Evolutionary conservation across 768 basidiomycete species (phyloP).

Genomic region (Termitomyces sp.): DNA sequence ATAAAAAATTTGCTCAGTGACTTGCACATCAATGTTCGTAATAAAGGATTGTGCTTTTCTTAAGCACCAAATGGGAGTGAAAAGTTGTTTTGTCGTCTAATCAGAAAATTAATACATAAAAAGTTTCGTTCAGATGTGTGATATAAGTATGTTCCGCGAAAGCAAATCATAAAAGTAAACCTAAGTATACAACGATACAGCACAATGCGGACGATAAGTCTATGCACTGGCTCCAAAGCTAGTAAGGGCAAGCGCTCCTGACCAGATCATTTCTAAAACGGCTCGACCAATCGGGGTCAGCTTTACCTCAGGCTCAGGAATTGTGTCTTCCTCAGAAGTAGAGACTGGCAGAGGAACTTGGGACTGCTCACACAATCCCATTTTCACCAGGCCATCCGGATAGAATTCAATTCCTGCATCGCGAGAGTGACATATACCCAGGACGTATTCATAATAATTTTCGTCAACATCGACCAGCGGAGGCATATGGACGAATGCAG

Average conservation of each 20-base stretch:
- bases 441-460: slow-evolving; percentile 37
- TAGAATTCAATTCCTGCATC: slow-evolving; percentile 71
- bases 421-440: slow-evolving; percentile 59
- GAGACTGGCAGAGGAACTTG: slow-evolving; percentile 9
- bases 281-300: slow-evolving; percentile 49
- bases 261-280: slow-evolving; percentile 53
- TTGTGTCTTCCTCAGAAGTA: slow-evolving; percentile 33
- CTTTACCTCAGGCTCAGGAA: slow-evolving; percentile 38
- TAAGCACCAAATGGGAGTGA: not conserved
- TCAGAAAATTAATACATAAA: not conserved
- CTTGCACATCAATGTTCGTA: too few species aligned
- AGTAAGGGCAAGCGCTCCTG: slow-evolving; percentile 46
- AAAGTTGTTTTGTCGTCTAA: not conserved
- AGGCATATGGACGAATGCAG: slow-evolving; percentile 45
- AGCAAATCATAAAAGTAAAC: not conserved
- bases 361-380: slow-evolving; percentile 56
- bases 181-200: slow-evolving; percentile 2
- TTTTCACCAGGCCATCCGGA: slow-evolving; percentile 71
- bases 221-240: slow-evolving; percentile 35
- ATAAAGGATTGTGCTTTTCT: not conserved
- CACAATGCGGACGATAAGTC: not conserved
- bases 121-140: not conserved
- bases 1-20: not conserved
- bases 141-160: not conserved
- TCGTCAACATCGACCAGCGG: slow-evolving; percentile 29